phyloP scores from a whole-genome alignment of 2,329 filamentous ascomycete species.

The Monosporascus sp. region DNA sequence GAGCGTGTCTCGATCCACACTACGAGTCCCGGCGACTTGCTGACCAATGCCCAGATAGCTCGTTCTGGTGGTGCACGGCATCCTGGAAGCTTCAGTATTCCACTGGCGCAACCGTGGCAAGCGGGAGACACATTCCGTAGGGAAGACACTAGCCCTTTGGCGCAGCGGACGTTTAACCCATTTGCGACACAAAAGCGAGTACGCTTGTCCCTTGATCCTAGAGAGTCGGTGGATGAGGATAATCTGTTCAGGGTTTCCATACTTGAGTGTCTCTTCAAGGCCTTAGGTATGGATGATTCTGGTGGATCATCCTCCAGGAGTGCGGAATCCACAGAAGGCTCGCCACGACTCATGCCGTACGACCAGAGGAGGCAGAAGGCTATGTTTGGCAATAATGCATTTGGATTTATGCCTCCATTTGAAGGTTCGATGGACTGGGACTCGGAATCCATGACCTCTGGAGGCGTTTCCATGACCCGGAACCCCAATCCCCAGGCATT shows the following conservation, averaged over 20 bases:
- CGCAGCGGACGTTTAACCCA: conserved; percentile 48
- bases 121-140: conserved; percentile 25
- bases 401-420: conserved; percentile 84
- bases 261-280: conserved; percentile 91
- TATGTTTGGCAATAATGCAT: conserved; percentile 74
- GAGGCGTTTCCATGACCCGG: conserved; percentile 54
- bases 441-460: conserved; percentile 75
- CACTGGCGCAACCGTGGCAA: conserved; percentile 20
- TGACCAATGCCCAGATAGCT: conserved; percentile 70
- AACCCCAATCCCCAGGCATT: conserved; percentile 61
- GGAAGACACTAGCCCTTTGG: conserved; percentile 39
- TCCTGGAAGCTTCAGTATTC: conserved; percentile 23
- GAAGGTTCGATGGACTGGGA: conserved; percentile 76
- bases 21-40: conserved; percentile 69
- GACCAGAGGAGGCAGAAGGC: conserved; percentile 77
- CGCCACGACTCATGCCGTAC: conserved; percentile 76
- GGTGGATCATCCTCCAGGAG: conserved; percentile 60
- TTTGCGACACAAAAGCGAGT: conserved; percentile 47
- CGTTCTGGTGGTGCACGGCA: conserved; percentile 49
- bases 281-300: conserved; percentile 69
- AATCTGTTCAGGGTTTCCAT: conserved; percentile 84
- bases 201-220: conserved; percentile 55
- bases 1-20: conserved; percentile 40
- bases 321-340: conserved; percentile 73
- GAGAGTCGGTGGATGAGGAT: conserved; percentile 84